Percentiles rank a stretch among this genome's conserved stretches.
Conservation (phyloP, 805 yeast genomes). For the Zygoascus tannicola region DNA sequence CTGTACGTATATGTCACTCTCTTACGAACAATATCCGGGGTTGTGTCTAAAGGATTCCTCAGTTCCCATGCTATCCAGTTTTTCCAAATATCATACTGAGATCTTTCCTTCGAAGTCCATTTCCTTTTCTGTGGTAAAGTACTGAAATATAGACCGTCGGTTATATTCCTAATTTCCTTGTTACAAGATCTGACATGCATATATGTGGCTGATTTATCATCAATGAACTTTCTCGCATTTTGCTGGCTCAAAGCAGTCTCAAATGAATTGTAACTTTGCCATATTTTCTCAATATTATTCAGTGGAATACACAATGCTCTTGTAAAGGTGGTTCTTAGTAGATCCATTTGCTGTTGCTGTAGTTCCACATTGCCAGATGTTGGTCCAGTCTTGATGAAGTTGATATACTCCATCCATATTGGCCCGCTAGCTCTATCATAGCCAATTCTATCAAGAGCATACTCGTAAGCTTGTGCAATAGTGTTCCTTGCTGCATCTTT, state of each 20-base stretch:
- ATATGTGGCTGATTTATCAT: constrained; percentile 73
- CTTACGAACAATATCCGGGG: constrained; percentile 34
- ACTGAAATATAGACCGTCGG: constrained; percentile 40
- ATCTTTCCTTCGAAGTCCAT: constrained; percentile 20
- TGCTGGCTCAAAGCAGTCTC: constrained; percentile 67
- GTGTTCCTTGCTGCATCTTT: constrained; percentile 54
- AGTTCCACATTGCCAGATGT: constrained; percentile 52
- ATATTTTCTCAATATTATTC: constrained; percentile 59
- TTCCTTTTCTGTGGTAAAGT: constrained; percentile 25
- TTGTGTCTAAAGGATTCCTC: constrained; percentile 50
- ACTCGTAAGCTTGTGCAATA: constrained; percentile 73
- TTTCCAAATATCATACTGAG: constrained; percentile 51
- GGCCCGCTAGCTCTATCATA: constrained; percentile 60
- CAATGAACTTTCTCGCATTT: constrained; percentile 75
- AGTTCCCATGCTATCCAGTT: constrained; percentile 76
- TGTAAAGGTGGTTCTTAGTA: constrained; percentile 63
- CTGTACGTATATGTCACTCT: constrained; percentile 66
- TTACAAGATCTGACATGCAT: constrained; percentile 78
- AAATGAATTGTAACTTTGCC: constrained; percentile 77
- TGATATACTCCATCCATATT: constrained; percentile 78
- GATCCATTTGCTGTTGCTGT: constrained; percentile 68
- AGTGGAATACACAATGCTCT: constrained; percentile 69
- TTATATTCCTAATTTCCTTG: constrained; percentile 56
- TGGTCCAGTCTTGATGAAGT: constrained; percentile 62
- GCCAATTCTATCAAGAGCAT: constrained; percentile 72